Conservation (phyloP, 2,329 filamentous ascomycete genomes). For the Ilyonectria sp. region DNA sequence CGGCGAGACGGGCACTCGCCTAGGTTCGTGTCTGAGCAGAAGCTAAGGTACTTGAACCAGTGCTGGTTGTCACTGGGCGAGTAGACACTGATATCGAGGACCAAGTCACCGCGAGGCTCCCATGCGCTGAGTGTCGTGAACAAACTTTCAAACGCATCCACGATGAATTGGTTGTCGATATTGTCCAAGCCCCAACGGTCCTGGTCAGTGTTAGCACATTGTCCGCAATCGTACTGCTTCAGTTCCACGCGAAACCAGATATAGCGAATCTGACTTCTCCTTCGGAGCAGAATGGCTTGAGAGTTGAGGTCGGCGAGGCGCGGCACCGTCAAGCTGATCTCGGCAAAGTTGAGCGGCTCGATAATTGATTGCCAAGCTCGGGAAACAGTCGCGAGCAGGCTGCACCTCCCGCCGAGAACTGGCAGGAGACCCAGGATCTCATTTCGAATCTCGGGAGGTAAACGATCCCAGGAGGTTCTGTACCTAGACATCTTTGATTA, state of each 20-base stretch:
- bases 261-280: conserved; percentile 43
- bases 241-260: conserved; percentile 51
- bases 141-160: conserved; percentile 49
- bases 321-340: conserved; percentile 44
- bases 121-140: conserved; percentile 51
- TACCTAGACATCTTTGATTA: conserved; percentile 36
- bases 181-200: conserved; percentile 38
- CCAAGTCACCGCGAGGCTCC: conserved; percentile 51
- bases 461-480: conserved; percentile 30
- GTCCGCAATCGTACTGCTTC: conserved; percentile 43
- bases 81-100: conserved; percentile 56
- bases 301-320: conserved; percentile 40
- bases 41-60: conserved; percentile 54
- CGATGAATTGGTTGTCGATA: conserved; percentile 46
- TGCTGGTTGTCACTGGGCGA: conserved; percentile 55
- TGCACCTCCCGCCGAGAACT: conserved; percentile 33
- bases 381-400: conserved; percentile 39
- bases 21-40: conserved; percentile 37
- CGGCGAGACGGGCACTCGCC: conserved; percentile 27
- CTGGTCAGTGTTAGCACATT: conserved; percentile 29
- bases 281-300: conserved; percentile 40
- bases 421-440: conserved; percentile 38
- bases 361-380: conserved; percentile 45
- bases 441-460: conserved; percentile 38
- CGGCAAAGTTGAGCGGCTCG: conserved; percentile 46